Conservation (phyloP, 805 yeast genomes). For the Starmerella vitae region DNA sequence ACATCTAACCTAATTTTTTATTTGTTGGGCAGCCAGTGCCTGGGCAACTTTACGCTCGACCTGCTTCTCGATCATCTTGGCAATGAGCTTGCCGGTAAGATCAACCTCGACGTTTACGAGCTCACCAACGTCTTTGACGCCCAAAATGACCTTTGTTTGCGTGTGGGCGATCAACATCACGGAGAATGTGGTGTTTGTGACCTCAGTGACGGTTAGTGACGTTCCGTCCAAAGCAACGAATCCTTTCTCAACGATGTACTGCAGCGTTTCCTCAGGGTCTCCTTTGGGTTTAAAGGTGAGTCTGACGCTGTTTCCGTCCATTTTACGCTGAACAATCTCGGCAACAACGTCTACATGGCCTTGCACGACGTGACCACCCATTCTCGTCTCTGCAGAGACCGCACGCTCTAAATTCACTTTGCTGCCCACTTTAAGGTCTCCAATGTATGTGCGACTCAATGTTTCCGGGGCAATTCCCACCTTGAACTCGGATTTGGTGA, state of each 20-base stretch:
- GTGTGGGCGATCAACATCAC: conserved; percentile 90
- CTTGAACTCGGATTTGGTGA: conserved; percentile 47
- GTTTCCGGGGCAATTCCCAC: conserved; percentile 94
- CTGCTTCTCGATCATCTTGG: conserved; percentile 56
- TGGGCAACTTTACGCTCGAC: conserved; percentile 14
- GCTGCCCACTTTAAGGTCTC: conserved; percentile 41
- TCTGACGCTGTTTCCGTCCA: conserved; percentile 63
- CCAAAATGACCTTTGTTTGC: conserved; percentile 64
- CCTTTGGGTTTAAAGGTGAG: conserved; percentile 55
- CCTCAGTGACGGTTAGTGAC: conserved; percentile 73
- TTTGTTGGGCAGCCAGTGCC: neutral
- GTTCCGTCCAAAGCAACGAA: conserved; percentile 89
- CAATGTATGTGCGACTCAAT: conserved; percentile 63
- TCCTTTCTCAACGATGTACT: conserved; percentile 88
- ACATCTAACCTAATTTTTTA: no score
- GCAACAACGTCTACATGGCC: conserved; percentile 95
- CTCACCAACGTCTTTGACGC: conserved; percentile 49
- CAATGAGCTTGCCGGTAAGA: conserved; percentile 80
- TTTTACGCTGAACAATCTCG: conserved; percentile 35
- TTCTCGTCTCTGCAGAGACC: conserved; percentile 61
- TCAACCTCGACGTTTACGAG: conserved; percentile 88
- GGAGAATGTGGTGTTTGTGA: conserved; percentile 55
- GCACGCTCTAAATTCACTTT: conserved; percentile 88
- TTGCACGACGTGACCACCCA: conserved; percentile 96
- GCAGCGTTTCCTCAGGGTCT: conserved; percentile 38